phyloP scores from a whole-genome alignment of 371 early-diverging fungal species.

The Syncephalastrum contaminatum region DNA sequence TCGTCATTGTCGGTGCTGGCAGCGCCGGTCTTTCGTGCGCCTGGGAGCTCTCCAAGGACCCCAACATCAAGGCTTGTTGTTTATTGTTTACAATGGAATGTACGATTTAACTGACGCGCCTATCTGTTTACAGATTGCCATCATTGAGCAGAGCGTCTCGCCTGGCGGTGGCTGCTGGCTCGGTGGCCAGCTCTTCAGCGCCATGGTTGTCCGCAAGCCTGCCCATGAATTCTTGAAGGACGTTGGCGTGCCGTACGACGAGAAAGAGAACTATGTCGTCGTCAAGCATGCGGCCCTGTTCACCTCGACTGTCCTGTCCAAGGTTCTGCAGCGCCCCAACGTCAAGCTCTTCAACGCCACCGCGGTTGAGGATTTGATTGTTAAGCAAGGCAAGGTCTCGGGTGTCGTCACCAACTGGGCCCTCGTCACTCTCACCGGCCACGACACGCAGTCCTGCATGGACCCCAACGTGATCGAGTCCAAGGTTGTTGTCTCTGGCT shows the following conservation, averaged over 20 bases:
- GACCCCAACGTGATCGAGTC: conserved; percentile 74
- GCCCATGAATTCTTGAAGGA: conserved; percentile 66
- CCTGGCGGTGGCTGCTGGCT: conserved; percentile 80
- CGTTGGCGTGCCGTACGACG: conserved; percentile 69
- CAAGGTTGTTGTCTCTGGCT: conserved; percentile 70
- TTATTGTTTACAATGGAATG: neutral
- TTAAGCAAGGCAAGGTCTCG: conserved; percentile 54
- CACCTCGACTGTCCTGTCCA: conserved; percentile 73
- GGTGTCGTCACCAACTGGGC: conserved; percentile 82
- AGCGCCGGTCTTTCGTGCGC: conserved; percentile 63
- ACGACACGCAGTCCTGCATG: conserved; percentile 79
- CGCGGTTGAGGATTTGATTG: conserved; percentile 72
- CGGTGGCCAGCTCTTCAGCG: conserved; percentile 74
- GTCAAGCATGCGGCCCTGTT: conserved; percentile 76
- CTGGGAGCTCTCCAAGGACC: conserved; percentile 68
- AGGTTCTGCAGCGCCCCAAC: conserved; percentile 63
- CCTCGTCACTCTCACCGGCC: conserved; percentile 57
- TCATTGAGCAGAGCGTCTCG: conserved; percentile 66
- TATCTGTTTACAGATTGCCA: conserved; percentile 53
- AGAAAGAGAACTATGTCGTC: conserved; percentile 74
- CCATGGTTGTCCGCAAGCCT: conserved; percentile 73
- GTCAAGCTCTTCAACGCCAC: conserved; percentile 82
- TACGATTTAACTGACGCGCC: neutral
- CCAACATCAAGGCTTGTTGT: conserved; percentile 28
- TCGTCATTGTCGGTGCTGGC: conserved; percentile 77